These are phyloP conservation scores for Fulvia fulva DNA, from an alignment of 2,329 filamentous ascomycete genomes.

Conservation along the genomic window DNA sequence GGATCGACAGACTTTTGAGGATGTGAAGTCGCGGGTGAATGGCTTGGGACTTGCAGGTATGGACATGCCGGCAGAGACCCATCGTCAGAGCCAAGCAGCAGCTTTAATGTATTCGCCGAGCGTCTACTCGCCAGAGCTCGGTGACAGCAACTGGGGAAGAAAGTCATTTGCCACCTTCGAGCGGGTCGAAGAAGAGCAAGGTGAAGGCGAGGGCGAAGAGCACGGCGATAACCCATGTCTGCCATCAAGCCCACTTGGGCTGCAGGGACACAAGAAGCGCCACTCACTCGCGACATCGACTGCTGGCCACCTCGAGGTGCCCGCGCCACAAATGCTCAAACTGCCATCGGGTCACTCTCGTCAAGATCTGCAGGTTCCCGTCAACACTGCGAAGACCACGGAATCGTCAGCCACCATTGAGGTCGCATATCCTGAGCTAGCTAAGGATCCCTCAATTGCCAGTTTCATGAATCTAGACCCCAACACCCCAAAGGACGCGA, in stretches of 20 bases:
- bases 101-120: constrained; percentile 27
- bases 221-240: background rate
- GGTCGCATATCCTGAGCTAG: constrained; percentile 22
- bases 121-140: constrained; percentile 23
- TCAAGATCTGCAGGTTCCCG: background rate
- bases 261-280: background rate
- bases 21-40: constrained; percentile 27
- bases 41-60: constrained; percentile 30
- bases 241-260: background rate
- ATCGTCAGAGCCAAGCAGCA: constrained; percentile 13
- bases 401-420: constrained; percentile 16
- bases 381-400: constrained; percentile 8
- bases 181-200: constrained; percentile 1
- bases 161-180: background rate
- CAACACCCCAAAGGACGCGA: background rate
- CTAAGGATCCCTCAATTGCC: constrained; percentile 20
- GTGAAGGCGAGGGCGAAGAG: background rate
- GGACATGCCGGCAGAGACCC: constrained; percentile 25
- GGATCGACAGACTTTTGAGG: constrained; percentile 22
- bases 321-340: background rate
- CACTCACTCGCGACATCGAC: constrained; percentile 3
- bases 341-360: background rate
- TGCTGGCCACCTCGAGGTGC: constrained; percentile 1
- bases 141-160: background rate
- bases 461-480: constrained; percentile 12